These are phyloP conservation scores for Penicillium longicatenatum DNA, from an alignment of 495 filamentous ascomycete genomes.

Conservation along the genomic window DNA sequence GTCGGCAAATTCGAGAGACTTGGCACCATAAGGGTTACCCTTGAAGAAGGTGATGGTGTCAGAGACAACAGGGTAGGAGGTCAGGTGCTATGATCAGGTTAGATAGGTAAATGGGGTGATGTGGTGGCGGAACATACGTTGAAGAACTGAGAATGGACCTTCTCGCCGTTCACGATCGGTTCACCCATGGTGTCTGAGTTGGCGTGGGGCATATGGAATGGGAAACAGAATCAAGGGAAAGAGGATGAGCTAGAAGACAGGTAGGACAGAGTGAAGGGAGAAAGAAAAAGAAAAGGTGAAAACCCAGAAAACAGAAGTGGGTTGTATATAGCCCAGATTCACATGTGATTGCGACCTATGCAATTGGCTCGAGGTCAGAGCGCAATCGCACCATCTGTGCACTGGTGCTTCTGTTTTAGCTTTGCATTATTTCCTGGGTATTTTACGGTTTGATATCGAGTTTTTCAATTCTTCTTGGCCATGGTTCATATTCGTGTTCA, in stretches of 20 bases:
- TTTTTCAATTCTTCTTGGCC: conserved; percentile 4
- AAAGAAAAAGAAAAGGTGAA: conserved; percentile 14
- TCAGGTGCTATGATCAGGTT: conserved; percentile 64
- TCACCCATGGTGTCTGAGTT: conserved; percentile 45
- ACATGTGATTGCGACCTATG: conserved; percentile 35
- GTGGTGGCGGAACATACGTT: conserved; percentile 50
- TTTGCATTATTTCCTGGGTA: neutral
- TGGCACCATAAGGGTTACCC: conserved; percentile 75
- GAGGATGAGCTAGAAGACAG: neutral
- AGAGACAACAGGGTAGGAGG: conserved; percentile 80
- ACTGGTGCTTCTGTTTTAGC: too few species aligned
- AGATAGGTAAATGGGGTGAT: conserved; percentile 9
- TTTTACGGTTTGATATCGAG: conserved; percentile 4
- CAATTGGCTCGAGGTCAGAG: conserved; percentile 22
- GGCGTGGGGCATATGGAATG: conserved; percentile 46
- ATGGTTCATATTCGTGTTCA: neutral
- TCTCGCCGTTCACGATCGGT: conserved; percentile 66
- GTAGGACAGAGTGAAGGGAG: conserved; percentile 4
- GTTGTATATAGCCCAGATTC: conserved; percentile 23
- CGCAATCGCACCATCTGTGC: conserved; percentile 26
- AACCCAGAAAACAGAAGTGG: conserved; percentile 10
- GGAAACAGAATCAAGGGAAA: neutral
- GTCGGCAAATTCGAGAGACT: conserved; percentile 71
- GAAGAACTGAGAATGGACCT: conserved; percentile 64
- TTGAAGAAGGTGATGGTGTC: conserved; percentile 79